Evolutionary conservation across 805 yeast genomes (phyloP), one percentile per base, ranked within the genome.

Genomic region (Priceomyces medius): DNA sequence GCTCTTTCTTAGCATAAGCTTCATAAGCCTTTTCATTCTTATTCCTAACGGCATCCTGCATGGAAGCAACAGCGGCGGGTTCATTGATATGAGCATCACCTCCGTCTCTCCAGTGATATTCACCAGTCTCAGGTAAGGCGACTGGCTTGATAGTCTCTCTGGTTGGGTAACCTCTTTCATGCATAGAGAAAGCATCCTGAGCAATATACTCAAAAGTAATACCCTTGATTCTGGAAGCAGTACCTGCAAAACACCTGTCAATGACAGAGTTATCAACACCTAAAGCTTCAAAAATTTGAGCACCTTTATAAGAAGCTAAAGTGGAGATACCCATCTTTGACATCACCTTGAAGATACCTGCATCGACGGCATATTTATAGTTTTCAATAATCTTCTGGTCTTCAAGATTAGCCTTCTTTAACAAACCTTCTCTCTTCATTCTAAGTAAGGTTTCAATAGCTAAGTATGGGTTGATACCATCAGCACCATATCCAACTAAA

Each of bases 251-350:
- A 70, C 98, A 93, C 54, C 89, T 76, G 73, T 91, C 97, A 51
- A 91, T 86, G 38, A 91, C 97, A 7, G 95, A 82, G 68, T 90
- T 88, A 63, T 93, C 97, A 47, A 91, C 82, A 66, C 99, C 99
- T 47, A 91, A 73, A 37, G 96, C 96, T 68, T 91, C 99, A 63
- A 93, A 91, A 59, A 91, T 93, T 73, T 91, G 99, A 20, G 99
- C 99, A 66, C 98, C 98, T 71, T 91, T 91, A 71, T 91, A 91
- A n/a, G 97, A 88, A 9, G 97, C 97, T 62, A 91, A 74, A 21
- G 99, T 93, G 23, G 98, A 90, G 55, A 91, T 93, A 75, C 99
- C 99, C 98, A 91, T 93, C 76, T 93, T 91, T 27, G 97, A 88
- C 99, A 91, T 91, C 45, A 93, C 97, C 73, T 93, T 91, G 55